These are phyloP conservation scores for Dactylorhiza incarnata DNA, from an alignment of 106 monocot genomes.

Conservation along the genomic window DNA sequence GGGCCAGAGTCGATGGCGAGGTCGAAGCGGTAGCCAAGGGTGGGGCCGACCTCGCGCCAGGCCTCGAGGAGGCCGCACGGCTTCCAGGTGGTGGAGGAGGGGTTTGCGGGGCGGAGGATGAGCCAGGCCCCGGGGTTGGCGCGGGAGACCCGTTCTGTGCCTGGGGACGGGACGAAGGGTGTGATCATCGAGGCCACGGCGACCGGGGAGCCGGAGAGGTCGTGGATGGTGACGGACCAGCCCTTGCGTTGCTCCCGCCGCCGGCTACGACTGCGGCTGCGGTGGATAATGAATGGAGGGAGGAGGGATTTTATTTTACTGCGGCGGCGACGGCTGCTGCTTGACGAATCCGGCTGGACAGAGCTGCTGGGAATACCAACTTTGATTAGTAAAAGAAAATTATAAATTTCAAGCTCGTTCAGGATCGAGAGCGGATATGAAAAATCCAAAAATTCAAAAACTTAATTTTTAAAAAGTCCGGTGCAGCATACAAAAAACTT, in stretches of 20 bases:
- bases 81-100: slow-evolving; percentile 44
- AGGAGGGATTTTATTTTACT: slow-evolving; percentile 13
- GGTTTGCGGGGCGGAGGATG: slow-evolving; percentile 40
- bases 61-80: slow-evolving; percentile 83
- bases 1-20: slow-evolving; percentile 26
- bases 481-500: too few relatives aligned
- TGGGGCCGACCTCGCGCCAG: slow-evolving; percentile 63
- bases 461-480: too few relatives aligned
- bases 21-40: slow-evolving; percentile 58
- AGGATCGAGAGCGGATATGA: too few relatives aligned
- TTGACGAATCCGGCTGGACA: slow-evolving; percentile 17
- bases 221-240: slow-evolving; percentile 92
- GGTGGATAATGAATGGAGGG: slow-evolving; percentile 13
- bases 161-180: slow-evolving; percentile 81
- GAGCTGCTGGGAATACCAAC: background rate
- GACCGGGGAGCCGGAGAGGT: slow-evolving; percentile 78
- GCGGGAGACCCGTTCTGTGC: slow-evolving; percentile 56
- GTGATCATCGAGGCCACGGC: slow-evolving; percentile 85
- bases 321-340: background rate
- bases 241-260: slow-evolving; percentile 62
- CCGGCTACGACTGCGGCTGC: background rate
- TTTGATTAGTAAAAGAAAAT: background rate
- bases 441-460: too few relatives aligned
- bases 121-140: slow-evolving; percentile 91
- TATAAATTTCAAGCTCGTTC: too few relatives aligned